Conservation (phyloP, 805 yeast genomes). For the Metschnikowia matae region DNA sequence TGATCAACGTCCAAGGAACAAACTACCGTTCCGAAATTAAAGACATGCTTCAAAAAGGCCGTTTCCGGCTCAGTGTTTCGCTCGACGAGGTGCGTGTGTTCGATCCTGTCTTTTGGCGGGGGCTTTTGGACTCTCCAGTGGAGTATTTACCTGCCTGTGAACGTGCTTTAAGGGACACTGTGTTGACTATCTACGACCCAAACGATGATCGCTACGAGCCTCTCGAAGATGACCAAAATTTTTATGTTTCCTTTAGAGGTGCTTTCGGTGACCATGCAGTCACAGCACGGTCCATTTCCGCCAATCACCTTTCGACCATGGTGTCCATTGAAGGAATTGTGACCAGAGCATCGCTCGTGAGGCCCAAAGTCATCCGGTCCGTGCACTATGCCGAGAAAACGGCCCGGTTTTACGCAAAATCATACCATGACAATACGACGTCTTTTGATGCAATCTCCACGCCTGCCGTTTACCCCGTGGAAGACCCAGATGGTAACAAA, state of each 20-base stretch:
- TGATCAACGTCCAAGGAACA: constrained; percentile 46
- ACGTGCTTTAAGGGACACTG: constrained; percentile 76
- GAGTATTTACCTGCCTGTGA: constrained; percentile 88
- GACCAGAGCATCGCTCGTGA: constrained; percentile 84
- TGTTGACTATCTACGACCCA: constrained; percentile 66
- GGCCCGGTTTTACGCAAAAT: constrained; percentile 82
- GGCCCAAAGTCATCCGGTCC: constrained; percentile 88
- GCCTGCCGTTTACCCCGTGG: constrained; percentile 86
- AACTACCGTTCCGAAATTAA: constrained; percentile 69
- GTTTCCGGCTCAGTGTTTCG: constrained; percentile 65
- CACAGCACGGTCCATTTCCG: constrained; percentile 81
- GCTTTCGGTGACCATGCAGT: constrained; percentile 86
- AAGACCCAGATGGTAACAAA: constrained; percentile 87
- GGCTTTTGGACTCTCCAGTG: constrained; percentile 71
- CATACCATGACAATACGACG: constrained; percentile 89
- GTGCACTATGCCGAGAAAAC: constrained; percentile 90
- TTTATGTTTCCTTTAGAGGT: constrained; percentile 79
- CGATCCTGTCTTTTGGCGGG: constrained; percentile 72
- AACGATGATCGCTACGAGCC: constrained; percentile 48
- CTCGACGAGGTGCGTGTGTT: constrained; percentile 86
- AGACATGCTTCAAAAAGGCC: constrained; percentile 64
- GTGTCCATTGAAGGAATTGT: constrained; percentile 93
- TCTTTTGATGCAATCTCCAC: constrained; percentile 81
- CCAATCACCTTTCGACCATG: constrained; percentile 72
- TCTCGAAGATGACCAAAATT: constrained; percentile 58